phyloP scores from a whole-genome alignment of 169 alveolate genomes.

The Eimeria falciformis region DNA sequence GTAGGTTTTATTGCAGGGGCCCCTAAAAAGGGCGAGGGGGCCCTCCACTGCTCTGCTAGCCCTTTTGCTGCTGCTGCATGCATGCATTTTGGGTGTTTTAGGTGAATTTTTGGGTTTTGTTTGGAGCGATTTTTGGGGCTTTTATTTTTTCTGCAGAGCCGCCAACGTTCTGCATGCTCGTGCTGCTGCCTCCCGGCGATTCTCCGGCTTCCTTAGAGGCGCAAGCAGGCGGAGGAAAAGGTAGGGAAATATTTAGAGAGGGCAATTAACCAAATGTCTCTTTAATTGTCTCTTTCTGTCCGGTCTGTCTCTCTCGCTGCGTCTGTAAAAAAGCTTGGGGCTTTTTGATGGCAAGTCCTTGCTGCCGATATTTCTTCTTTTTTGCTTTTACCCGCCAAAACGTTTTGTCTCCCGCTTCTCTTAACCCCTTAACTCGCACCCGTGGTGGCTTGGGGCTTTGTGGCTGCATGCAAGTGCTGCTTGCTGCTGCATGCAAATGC shows the following conservation, averaged over 20 bases:
- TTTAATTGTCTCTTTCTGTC: background rate
- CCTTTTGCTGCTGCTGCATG: background rate
- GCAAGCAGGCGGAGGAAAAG: background rate
- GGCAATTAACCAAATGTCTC: background rate
- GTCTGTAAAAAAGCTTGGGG: background rate
- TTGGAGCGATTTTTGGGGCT: background rate
- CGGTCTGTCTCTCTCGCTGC: background rate
- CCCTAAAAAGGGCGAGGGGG: background rate
- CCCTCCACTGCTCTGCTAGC: background rate
- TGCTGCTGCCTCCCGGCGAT: constrained; percentile 44
- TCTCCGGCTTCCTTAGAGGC: background rate
- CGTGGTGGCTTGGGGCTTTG: too few relatives aligned
- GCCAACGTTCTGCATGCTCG: constrained; percentile 53
- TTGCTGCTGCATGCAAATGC: too few relatives aligned
- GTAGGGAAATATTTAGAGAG: background rate
- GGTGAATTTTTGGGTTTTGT: background rate
- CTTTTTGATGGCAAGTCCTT: background rate
- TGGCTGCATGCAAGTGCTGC: too few relatives aligned
- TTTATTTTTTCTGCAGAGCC: background rate
- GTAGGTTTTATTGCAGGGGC: background rate
- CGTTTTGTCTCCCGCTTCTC: too few relatives aligned
- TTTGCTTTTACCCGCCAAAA: background rate
- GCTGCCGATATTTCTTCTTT: background rate
- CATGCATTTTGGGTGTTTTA: background rate
- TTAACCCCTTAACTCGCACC: too few relatives aligned